A percentile compares a stretch with the other conserved stretches of the same genome.
Conservation (phyloP, 768 basidiomycete genomes). For the Mycena amicta region DNA sequence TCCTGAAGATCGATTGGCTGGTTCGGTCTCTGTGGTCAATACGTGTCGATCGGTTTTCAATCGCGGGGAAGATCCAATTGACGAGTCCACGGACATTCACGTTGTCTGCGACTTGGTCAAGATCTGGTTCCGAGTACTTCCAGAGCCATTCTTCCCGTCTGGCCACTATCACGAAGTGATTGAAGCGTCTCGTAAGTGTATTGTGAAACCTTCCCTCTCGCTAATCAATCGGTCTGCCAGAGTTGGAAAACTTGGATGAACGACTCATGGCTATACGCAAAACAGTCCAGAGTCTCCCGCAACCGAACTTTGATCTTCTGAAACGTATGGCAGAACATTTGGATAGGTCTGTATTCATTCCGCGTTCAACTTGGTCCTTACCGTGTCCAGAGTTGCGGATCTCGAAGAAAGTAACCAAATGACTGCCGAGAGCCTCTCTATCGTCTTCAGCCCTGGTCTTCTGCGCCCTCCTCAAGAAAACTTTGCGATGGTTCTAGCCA, state of each 20-base stretch:
- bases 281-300: slow-evolving; percentile 71
- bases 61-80: slow-evolving; percentile 65
- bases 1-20: slow-evolving; percentile 75
- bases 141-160: slow-evolving; percentile 78
- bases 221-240: slow-evolving; percentile 36
- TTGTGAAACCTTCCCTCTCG: background rate
- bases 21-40: slow-evolving; percentile 70
- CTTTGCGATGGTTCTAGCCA: slow-evolving; percentile 74
- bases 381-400: slow-evolving; percentile 68
- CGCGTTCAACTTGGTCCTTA: background rate
- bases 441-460: slow-evolving; percentile 84
- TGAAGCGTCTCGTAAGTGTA: slow-evolving; percentile 68
- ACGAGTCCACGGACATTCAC: slow-evolving; percentile 69
- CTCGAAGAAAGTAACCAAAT: slow-evolving; percentile 89
- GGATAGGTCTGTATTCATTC: slow-evolving; percentile 52
- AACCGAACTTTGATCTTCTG: slow-evolving; percentile 76
- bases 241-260: slow-evolving; percentile 68
- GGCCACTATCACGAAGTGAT: slow-evolving; percentile 69
- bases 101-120: slow-evolving; percentile 84
- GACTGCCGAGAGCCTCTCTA: slow-evolving; percentile 83
- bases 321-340: slow-evolving; percentile 81
- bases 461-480: slow-evolving; percentile 78
- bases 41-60: slow-evolving; percentile 76
- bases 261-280: slow-evolving; percentile 64
- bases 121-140: slow-evolving; percentile 82